A percentile compares a stretch with the other conserved stretches of the same genome.
Evolutionary conservation across 1,284 basidiomycete genomes (phyloP).

Genomic region (Ganoderma sinense): DNA sequence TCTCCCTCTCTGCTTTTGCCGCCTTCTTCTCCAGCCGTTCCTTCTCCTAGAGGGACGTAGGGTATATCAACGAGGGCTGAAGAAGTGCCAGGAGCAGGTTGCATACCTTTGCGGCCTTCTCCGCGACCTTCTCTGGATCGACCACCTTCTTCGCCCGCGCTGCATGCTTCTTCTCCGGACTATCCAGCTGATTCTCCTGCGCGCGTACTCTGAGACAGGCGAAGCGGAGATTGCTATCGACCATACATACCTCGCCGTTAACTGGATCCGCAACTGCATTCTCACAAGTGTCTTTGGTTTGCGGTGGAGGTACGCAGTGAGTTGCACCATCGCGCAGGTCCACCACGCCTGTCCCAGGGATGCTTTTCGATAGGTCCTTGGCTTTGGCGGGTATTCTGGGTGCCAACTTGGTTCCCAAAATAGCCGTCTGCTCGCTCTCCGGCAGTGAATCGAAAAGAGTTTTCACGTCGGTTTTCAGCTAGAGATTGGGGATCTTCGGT

Average conservation of each 20-base stretch:
- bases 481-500: conserved; percentile 14
- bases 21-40: conserved; percentile 70
- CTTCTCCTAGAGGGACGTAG: conserved; percentile 56
- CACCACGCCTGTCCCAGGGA: conserved; percentile 8
- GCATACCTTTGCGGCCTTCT: conserved; percentile 67
- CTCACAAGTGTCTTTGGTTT: conserved; percentile 1
- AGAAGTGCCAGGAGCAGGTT: background rate
- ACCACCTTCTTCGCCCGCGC: conserved; percentile 56
- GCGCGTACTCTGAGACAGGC: background rate
- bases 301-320: background rate
- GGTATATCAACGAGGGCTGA: conserved; percentile 10
- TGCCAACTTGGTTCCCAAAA: conserved; percentile 61
- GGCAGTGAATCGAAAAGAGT: conserved; percentile 61
- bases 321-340: conserved; percentile 18
- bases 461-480: conserved; percentile 71
- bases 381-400: conserved; percentile 25
- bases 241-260: conserved; percentile 13
- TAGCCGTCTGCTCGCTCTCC: conserved; percentile 58
- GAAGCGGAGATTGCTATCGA: background rate
- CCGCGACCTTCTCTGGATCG: conserved; percentile 67
- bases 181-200: conserved; percentile 1
- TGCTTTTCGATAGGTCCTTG: conserved; percentile 16
- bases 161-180: conserved; percentile 31
- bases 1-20: conserved; percentile 71
- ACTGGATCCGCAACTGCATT: conserved; percentile 11